Evolutionary conservation across 2,329 filamentous ascomycete species (phyloP), one percentile per base, ranked within the genome.

Genomic region (Botrytis tulipae): DNA sequence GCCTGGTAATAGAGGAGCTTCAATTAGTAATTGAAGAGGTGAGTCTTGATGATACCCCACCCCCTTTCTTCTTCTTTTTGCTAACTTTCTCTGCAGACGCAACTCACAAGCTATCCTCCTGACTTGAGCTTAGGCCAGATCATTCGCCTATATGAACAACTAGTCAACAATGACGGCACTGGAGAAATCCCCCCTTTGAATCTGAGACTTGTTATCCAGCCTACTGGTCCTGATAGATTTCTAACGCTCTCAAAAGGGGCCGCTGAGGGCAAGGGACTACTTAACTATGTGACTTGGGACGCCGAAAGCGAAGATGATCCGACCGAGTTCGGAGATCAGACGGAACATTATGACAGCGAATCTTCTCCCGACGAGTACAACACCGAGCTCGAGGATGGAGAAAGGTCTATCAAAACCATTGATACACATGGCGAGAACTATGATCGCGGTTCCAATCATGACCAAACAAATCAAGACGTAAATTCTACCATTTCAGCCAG

Each of bases 1-100:
- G 86, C 70, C 82, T 91, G 73, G 83, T 85, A 73, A 84, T 91
- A 74, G 85, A 88, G 57, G 82, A 84, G 22, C 81, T 91, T 73
- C 86, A 85, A 76, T 82, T 91, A 72, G 84, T 87, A 77, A 81
- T 90, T 77, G 85, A 84, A 77, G 89, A 91, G 83, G 88, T 89
- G 81, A 82, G 86, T 81, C 51, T 71, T 35, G 22, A 29, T 29
- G 25, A 54, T n/a, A n/a, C 18, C 29, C 70, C 32, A 37, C 67
- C 32, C 8, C 48, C 0, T 65, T 29, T n/a, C 75, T 44, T n/a
- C n/a, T 60, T 20, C 67, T 57, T 61, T 40, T 75, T 81, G 75
- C 84, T 81, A 76, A 78, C 72, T 29, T n/a, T 40, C 67, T 73
- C 44, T 68, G 12, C 16, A 73, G 66, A 71, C 54, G 20, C 76